Base-by-base conservation (phyloP, 139 green algal genomes). In the Gonium pectorale region DNA sequence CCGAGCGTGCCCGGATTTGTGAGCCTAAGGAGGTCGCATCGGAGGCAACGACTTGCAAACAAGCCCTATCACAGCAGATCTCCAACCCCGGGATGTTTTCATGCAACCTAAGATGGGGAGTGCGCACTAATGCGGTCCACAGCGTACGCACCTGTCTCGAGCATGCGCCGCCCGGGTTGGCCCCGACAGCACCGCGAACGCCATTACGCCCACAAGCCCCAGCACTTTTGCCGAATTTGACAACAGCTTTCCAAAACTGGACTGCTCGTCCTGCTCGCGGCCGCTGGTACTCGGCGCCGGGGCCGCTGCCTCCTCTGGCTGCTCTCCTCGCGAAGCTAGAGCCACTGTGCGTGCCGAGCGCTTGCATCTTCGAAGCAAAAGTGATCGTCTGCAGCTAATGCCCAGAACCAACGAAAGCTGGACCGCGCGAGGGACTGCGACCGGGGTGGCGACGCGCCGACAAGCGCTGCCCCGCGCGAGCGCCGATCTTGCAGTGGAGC, bases 131-230 rank as follows among this genome's bases (percentile, higher is more conserved):
- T 33, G 64, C 31, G 21, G 35, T 71, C 35, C 31, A 9, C 31
- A 43, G 64, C 31, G 31, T 71, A 46, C 71, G 6, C 33, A 69
- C 73, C 73, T 81, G 73, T 81, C 73, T 11, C 73, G 26, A 0
- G 73, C 73, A 69, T 69, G 54, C 54, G 73, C 73, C 73, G 73
- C 73, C 73, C 73, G 73, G 19, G 54, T 69, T 41, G 73, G 73
- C 54, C 73, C 73, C 5, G 54, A 69, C 8, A 81, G 73, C 37
- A 54, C 8, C 26, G 73, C 56, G 22, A 81, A 7, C 27, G 37
- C 54, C 73, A 81, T 69, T 5, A 81, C 13, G 26, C 73, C 73
- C 1, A 46, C 54, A 5, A 81, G 46, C 17, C 73, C 73, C 24
- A 81, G 8, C n/a, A 64, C 21, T 44, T 81, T 81, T 0, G 73